Evolutionary conservation across 768 basidiomycete genomes (phyloP).

Genomic region (Lentinula sp.): DNA sequence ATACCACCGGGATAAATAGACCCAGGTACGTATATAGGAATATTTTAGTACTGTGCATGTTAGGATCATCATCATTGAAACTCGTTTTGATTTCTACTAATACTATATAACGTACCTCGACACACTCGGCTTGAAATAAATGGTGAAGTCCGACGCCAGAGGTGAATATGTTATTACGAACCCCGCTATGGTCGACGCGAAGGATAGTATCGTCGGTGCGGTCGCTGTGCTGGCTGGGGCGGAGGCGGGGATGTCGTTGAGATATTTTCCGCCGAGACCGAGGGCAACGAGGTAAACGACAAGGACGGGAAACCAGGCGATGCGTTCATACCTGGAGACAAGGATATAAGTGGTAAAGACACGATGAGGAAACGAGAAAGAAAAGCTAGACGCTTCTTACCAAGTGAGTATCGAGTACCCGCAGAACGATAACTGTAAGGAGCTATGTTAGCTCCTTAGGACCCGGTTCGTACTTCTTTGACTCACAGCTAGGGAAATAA

Average conservation of each 20-base stretch:
- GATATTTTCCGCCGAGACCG: constrained; percentile 69
- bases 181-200: constrained; percentile 66
- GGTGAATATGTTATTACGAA: constrained; percentile 62
- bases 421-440: constrained; percentile 46
- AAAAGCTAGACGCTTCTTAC: constrained; percentile 15
- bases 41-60: constrained; percentile 18
- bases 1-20: constrained; percentile 52
- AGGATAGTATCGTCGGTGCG: constrained; percentile 50
- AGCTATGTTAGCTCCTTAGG: no score
- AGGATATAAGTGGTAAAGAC: neutral
- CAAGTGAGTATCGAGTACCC: constrained; percentile 46
- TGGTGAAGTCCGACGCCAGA: constrained; percentile 69
- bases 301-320: constrained; percentile 76
- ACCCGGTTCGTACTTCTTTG: no score
- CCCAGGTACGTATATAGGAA: constrained; percentile 69
- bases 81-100: neutral
- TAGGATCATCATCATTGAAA: neutral
- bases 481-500: constrained; percentile 60
- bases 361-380: neutral
- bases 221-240: constrained; percentile 51
- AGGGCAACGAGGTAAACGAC: constrained; percentile 66
- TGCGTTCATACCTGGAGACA: constrained; percentile 55
- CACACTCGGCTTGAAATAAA: constrained; percentile 55
- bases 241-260: constrained; percentile 41
- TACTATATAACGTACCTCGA: constrained; percentile 36